Conservation (phyloP, 768 basidiomycete species). For the Tricholoma sp. region DNA sequence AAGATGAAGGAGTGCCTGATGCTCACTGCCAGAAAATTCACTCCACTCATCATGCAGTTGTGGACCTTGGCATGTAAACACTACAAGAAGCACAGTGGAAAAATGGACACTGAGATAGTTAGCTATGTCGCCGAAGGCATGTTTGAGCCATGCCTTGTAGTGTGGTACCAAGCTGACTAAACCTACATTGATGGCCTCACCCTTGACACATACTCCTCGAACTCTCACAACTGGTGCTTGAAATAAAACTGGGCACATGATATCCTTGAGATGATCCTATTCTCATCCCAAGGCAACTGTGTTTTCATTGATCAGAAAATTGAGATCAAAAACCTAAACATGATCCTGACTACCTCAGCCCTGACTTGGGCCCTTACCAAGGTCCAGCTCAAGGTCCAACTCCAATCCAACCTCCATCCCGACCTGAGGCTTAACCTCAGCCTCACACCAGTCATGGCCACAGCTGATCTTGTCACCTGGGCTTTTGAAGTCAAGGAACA, state of each 20-base stretch:
- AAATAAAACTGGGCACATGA: neutral
- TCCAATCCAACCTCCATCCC: slow-evolving; percentile 7
- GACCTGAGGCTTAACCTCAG: neutral
- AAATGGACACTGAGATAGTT: too few species aligned
- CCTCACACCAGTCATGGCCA: neutral
- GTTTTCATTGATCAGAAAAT: slow-evolving; percentile 13
- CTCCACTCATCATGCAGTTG: too few species aligned
- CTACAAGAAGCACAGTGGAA: too few species aligned
- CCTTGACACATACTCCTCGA: too few species aligned
- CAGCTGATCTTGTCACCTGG: neutral
- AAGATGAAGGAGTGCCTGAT: too few species aligned
- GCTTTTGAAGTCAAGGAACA: neutral
- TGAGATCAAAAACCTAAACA: slow-evolving; percentile 14
- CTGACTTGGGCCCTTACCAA: neutral
- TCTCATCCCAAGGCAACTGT: neutral
- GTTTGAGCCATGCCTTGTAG: too few species aligned
- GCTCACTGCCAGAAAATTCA: too few species aligned
- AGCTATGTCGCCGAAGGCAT: too few species aligned
- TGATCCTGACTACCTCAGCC: slow-evolving; percentile 1
- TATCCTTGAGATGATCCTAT: neutral
- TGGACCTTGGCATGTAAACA: too few species aligned
- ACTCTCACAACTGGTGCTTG: too few species aligned
- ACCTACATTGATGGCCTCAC: too few species aligned
- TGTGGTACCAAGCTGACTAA: too few species aligned
- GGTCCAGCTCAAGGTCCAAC: slow-evolving; percentile 2